Conservation (phyloP, 805 yeast genomes). For the Candida pini region DNA sequence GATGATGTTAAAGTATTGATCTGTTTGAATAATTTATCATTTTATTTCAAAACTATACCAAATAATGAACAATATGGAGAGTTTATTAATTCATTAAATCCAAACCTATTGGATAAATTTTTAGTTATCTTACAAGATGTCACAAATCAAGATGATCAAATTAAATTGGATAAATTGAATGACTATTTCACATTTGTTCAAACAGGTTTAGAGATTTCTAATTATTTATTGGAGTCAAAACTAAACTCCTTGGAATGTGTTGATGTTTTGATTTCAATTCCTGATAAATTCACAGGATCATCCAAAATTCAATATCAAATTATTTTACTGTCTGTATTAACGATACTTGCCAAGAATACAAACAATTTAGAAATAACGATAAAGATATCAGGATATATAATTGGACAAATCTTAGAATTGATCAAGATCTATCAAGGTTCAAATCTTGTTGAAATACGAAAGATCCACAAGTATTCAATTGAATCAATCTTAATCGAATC, state of each 20-base stretch:
- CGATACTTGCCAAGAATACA: constrained; percentile 21
- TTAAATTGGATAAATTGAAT: constrained; percentile 12
- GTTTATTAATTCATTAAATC: constrained; percentile 5
- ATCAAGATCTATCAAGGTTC: constrained; percentile 10
- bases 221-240: constrained; percentile 1
- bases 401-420: constrained; percentile 16
- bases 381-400: constrained; percentile 20
- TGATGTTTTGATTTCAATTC: constrained; percentile 3
- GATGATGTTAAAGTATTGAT: constrained; percentile 52
- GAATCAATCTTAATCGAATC: constrained; percentile 43
- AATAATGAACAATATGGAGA: constrained; percentile 15
- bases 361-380: constrained; percentile 12
- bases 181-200: constrained; percentile 15
- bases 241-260: constrained; percentile 3
- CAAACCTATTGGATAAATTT: constrained; percentile 12
- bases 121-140: constrained; percentile 5
- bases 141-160: background rate
- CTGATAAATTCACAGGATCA: background rate
- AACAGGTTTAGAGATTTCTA: constrained; percentile 10
- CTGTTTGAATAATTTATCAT: constrained; percentile 66
- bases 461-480: constrained; percentile 17
- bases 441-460: constrained; percentile 19
- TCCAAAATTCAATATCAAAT: constrained; percentile 15
- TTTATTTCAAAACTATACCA: constrained; percentile 22
- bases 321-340: constrained; percentile 20